phyloP scores from a whole-genome alignment of 805 yeast genomes.

The Starmerella stellata region DNA sequence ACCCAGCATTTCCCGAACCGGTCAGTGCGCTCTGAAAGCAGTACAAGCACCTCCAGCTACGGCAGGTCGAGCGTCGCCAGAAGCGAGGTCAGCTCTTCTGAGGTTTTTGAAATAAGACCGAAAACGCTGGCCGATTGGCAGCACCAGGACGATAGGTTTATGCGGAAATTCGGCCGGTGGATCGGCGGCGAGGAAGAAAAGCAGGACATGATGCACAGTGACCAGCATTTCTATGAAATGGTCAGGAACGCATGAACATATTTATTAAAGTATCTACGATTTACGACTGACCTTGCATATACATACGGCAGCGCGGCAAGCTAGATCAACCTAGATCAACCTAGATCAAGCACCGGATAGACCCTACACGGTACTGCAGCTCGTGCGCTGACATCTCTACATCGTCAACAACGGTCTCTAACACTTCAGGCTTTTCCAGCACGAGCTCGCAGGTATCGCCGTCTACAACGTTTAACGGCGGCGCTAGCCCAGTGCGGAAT shows the following conservation, averaged over 20 bases:
- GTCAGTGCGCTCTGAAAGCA: constrained; percentile 7
- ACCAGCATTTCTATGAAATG: constrained; percentile 17
- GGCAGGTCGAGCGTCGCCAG: constrained; percentile 13
- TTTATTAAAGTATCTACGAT: too few relatives aligned
- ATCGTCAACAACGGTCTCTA: background rate
- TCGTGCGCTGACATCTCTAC: background rate
- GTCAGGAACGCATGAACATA: constrained; percentile 11
- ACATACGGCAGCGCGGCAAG: too few relatives aligned
- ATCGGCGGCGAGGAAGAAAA: constrained; percentile 16
- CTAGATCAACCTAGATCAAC: too few relatives aligned
- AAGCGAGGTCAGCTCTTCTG: constrained; percentile 12
- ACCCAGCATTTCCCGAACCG: too few relatives aligned
- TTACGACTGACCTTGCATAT: too few relatives aligned
- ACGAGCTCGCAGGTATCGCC: constrained; percentile 69
- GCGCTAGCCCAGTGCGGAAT: constrained; percentile 67
- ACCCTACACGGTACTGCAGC: background rate
- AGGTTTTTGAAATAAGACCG: constrained; percentile 15
- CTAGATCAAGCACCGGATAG: background rate
- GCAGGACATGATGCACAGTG: constrained; percentile 10
- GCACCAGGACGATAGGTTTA: constrained; percentile 17
- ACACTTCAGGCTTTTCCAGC: constrained; percentile 6
- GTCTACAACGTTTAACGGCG: constrained; percentile 58
- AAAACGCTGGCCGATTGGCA: constrained; percentile 14
- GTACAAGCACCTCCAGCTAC: constrained; percentile 3
- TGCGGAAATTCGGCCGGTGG: constrained; percentile 20